Base-by-base conservation (phyloP, 1,284 basidiomycete species). In the Trametes pubescens region DNA sequence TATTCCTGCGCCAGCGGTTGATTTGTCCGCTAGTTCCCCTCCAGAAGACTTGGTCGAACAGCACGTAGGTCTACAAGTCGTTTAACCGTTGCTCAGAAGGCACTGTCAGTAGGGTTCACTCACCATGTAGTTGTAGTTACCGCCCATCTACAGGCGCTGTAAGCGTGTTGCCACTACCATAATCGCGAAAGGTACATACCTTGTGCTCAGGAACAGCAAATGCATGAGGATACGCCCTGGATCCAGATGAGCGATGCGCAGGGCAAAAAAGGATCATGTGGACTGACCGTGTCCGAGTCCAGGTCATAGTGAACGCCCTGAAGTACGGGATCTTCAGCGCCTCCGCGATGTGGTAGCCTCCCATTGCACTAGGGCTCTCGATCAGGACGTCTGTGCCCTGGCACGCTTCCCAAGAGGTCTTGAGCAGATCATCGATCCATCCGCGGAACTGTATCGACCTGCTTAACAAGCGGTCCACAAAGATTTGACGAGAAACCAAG, bases 1-100 rank as follows among this genome's bases (percentile, higher is more conserved):
- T 78, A 69, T 94, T 87, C 69, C 90, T 87, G 32, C 98, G 84
- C 95, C 96, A 99, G 48, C 93, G 86, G 74, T 99, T 99, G 73
- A 99, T 91, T 75, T 99, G 97, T 1, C 93, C 92, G 2, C 96
- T 85, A 48, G 90, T 97, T 9, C 93, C 96, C 57, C 93, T 86
- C 97, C 97, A 99, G 78, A 99, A 98, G 40, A 99, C 93, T 80
- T 98, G 96, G 75, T 99, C 97, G 74, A 99, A 99, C 85, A 95
- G 88, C 62, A 94, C 92, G 75, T 94, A 95, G 5, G 93, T 90
- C 90, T 92, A 55, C 7, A 10, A 24, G 10, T 21, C 22, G 1
- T 13, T 38, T n/a, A 22, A 37, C n/a, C 34, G 5, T n/a, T 38
- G 8, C 22, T 11, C 16, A 18, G 11, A 13, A n/a, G 1, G 24